These are phyloP conservation scores for Mortierella sp. DNA, from an alignment of 371 early-diverging fungal species.

Conservation along the genomic window DNA sequence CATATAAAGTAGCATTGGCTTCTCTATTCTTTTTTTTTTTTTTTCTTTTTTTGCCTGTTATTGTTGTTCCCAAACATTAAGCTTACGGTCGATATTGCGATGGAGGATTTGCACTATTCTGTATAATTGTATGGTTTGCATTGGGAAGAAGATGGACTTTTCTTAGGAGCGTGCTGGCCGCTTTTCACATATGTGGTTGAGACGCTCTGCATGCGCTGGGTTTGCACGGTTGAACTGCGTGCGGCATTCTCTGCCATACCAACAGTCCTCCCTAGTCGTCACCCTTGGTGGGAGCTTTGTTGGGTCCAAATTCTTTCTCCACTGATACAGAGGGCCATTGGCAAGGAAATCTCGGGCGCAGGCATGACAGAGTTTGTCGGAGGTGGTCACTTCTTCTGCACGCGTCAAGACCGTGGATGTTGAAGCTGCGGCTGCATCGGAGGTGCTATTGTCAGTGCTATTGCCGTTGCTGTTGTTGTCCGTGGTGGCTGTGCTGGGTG, in stretches of 20 bases:
- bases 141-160: too few species aligned
- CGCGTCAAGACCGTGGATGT: background rate
- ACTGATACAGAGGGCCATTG: slow-evolving; percentile 47
- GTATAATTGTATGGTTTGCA: too few species aligned
- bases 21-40: too few species aligned
- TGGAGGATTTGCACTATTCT: too few species aligned
- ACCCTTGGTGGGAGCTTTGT: slow-evolving; percentile 13
- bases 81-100: too few species aligned
- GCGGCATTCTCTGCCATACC: slow-evolving; percentile 51
- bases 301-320: slow-evolving; percentile 34
- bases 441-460: background rate
- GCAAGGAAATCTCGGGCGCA: slow-evolving; percentile 20
- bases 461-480: background rate
- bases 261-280: slow-evolving; percentile 16
- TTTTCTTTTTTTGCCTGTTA: too few species aligned
- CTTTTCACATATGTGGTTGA: slow-evolving; percentile 51
- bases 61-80: too few species aligned
- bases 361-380: slow-evolving; percentile 17
- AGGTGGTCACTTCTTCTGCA: slow-evolving; percentile 10
- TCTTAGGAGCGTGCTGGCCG: background rate
- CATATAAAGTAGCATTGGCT: too few species aligned
- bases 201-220: slow-evolving; percentile 26
- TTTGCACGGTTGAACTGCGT: slow-evolving; percentile 28
- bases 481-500: background rate
- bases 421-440: background rate